Percentiles rank a stretch among this genome's conserved stretches.
Evolutionary conservation across 2,329 filamentous ascomycete genomes (phyloP).

Genomic region (Aspergillus fumigatus): DNA sequence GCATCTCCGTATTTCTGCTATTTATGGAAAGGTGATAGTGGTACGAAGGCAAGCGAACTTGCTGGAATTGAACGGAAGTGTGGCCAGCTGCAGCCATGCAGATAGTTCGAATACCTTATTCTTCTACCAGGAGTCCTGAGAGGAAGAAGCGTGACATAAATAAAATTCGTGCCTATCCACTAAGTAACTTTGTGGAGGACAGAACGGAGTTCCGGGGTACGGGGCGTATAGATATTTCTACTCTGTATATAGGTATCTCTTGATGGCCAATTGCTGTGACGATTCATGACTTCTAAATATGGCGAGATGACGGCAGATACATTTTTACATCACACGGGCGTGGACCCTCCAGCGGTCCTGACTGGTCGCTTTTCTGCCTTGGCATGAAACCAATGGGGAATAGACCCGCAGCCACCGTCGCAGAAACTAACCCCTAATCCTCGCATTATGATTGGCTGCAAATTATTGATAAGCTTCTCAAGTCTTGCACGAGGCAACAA

Average conservation of each 20-base stretch:
- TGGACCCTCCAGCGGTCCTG: not conserved
- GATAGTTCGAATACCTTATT: not conserved
- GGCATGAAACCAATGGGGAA: constrained; percentile 5
- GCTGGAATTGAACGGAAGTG: too few relatives aligned
- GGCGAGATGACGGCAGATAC: not conserved
- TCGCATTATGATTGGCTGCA: not conserved
- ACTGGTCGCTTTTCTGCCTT: constrained; percentile 1
- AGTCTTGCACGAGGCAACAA: constrained; percentile 18
- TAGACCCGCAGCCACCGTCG: constrained; percentile 3
- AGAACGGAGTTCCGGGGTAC: too few relatives aligned
- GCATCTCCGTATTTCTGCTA: too few relatives aligned
- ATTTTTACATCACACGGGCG: constrained; percentile 12
- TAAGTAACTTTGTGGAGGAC: not conserved
- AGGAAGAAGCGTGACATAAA: not conserved
- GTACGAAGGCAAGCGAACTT: too few relatives aligned
- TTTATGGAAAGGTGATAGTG: too few relatives aligned
- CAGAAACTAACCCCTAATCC: constrained; percentile 2
- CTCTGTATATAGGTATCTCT: too few relatives aligned
- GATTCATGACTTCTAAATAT: not conserved
- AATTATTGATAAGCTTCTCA: constrained; percentile 17
- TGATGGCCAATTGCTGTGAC: not conserved
- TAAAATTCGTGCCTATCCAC: not conserved
- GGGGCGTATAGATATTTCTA: not conserved
- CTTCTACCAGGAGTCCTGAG: not conserved
- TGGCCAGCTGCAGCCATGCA: not conserved